These are phyloP conservation scores for Plasmopara halstedii DNA, from an alignment of 352 stramenopile genomes.

Conservation along the genomic window DNA sequence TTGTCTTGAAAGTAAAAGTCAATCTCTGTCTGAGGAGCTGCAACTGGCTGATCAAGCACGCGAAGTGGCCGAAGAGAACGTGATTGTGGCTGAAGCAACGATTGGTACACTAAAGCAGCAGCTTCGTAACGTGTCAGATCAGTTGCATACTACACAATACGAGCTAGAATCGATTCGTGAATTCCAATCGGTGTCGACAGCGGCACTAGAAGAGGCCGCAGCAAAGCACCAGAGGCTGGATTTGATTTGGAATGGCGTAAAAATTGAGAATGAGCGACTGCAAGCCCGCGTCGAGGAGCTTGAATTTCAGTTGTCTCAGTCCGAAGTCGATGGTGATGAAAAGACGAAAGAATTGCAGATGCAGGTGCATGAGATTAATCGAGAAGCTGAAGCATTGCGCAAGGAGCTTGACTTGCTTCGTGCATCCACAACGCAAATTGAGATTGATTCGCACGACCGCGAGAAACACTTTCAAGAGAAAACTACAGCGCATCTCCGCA, in stretches of 20 bases:
- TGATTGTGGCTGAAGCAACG: slow-evolving; percentile 23
- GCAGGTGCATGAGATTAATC: slow-evolving; percentile 41
- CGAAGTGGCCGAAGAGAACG: slow-evolving; percentile 20
- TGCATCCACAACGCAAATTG: slow-evolving; percentile 36
- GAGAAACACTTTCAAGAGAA: slow-evolving; percentile 34
- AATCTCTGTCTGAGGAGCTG: slow-evolving; percentile 21
- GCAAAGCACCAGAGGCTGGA: slow-evolving; percentile 54
- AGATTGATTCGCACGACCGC: slow-evolving; percentile 41
- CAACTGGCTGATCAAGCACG: slow-evolving; percentile 22
- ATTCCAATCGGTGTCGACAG: slow-evolving; percentile 38
- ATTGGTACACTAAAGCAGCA: slow-evolving; percentile 46
- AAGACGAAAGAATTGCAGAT: slow-evolving; percentile 40
- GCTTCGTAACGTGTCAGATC: slow-evolving; percentile 47
- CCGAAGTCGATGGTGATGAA: slow-evolving; percentile 28
- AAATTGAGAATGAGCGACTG: slow-evolving; percentile 46
- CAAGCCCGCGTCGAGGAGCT: slow-evolving; percentile 55
- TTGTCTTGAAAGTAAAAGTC: slow-evolving; percentile 23
- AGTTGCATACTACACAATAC: slow-evolving; percentile 38
- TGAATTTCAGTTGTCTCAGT: slow-evolving; percentile 33
- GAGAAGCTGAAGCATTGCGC: slow-evolving; percentile 37
- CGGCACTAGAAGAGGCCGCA: slow-evolving; percentile 34
- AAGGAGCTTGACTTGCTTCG: slow-evolving; percentile 43
- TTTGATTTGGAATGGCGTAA: slow-evolving; percentile 40
- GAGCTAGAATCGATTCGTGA: slow-evolving; percentile 39
- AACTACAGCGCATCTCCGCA: slow-evolving; percentile 34